Base-by-base conservation (phyloP, 148 eudicot genomes). In the Silene uniflora region DNA sequence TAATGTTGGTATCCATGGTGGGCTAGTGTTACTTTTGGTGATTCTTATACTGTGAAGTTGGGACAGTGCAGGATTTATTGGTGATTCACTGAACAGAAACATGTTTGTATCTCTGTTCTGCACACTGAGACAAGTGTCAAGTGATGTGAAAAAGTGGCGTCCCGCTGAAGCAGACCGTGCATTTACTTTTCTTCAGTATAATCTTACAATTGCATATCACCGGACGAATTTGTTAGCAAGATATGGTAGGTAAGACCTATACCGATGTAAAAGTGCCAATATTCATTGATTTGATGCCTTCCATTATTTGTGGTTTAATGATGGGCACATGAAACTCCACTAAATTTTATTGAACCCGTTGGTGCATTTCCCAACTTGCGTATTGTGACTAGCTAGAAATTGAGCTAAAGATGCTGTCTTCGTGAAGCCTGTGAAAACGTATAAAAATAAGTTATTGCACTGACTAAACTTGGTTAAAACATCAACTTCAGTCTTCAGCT, bases 81-180 rank as follows among this genome's bases (percentile, higher is more conserved):
- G 99, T 71, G 99, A 95, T 84, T 95, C 99, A 54, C 84, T 95
- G 78, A 95, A 92, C 75, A 87, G 99, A 76, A 95, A 95, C 80
- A 95, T 95, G 99, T 95, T 95, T 86, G 99, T 92, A 47, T 92
- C 97, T 55, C 91, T 89, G 73, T 90, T 88, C 44, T 95, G 99
- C 78, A 81, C 91, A 29, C 76, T 95, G 85, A 88, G 84, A 83
- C 80, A 29, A 75, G 93, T 82, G 46, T 83, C 93, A 0, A 79
- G 81, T 54, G 95, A 93, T 79, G 92, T 91, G 78, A 91, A 83
- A 66, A 93, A 93, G 93, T 95, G 99, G 99, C 99, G 91, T 54
- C 99, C 99, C 62, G 92, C 84, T 62, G 90, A 96, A 72, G 97
- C 99, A 75, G 99, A 92, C 62, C 96, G 97, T 44, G 96, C 93